Conservation (phyloP, 352 stramenopile genomes). For the Phytopythium vexans region DNA sequence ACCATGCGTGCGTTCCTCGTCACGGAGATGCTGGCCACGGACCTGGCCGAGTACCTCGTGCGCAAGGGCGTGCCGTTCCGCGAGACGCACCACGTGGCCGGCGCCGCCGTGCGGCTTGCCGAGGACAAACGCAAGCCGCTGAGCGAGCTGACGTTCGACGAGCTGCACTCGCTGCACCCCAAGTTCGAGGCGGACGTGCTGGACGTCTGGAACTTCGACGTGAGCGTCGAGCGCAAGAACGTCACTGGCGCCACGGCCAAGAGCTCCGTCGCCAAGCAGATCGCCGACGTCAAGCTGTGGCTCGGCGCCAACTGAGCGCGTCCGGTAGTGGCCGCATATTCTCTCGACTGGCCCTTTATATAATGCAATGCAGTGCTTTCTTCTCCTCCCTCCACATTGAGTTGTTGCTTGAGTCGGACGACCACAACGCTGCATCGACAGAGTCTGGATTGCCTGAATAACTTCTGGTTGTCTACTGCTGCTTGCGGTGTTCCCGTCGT, state of each 20-base stretch:
- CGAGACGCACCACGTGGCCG: conserved; percentile 99
- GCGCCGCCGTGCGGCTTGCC: conserved; percentile 89
- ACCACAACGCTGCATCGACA: too few species aligned
- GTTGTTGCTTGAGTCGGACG: too few species aligned
- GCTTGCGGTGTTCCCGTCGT: too few species aligned
- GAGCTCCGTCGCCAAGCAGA: conserved; percentile 76
- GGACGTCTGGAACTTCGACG: conserved; percentile 89
- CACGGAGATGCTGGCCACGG: conserved; percentile 98
- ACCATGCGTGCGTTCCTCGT: conserved; percentile 95
- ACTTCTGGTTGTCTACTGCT: too few species aligned
- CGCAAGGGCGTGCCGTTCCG: conserved; percentile 98
- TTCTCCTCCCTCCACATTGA: too few species aligned
- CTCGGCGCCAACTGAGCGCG: conserved; percentile 32
- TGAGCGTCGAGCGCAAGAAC: conserved; percentile 90
- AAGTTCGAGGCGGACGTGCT: conserved; percentile 90
- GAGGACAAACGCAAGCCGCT: conserved; percentile 88
- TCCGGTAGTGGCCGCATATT: too few species aligned
- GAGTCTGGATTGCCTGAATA: too few species aligned
- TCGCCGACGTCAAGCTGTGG: conserved; percentile 71
- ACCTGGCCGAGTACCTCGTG: conserved; percentile 99
- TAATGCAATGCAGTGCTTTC: too few species aligned
- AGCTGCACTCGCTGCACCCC: conserved; percentile 85
- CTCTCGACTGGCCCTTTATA: too few species aligned
- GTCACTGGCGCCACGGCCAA: conserved; percentile 82
- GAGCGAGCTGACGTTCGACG: conserved; percentile 85